These are phyloP conservation scores for Metschnikowia gelsemii DNA, from an alignment of 805 yeast genomes.

Conservation along the genomic window DNA sequence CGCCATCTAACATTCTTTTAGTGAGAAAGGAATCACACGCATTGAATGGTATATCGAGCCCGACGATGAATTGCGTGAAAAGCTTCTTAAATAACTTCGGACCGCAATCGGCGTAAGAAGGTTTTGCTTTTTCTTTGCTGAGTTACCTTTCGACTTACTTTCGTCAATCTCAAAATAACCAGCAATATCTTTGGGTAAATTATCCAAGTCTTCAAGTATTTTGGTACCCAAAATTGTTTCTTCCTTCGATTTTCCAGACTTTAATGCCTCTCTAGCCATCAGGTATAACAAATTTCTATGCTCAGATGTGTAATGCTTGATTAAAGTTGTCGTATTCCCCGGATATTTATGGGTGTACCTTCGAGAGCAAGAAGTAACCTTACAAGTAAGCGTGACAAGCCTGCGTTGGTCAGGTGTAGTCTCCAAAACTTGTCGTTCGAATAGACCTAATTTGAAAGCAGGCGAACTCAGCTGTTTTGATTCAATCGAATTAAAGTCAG, in stretches of 20 bases:
- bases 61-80: constrained; percentile 4
- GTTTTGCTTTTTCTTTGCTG: neutral
- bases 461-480: no score
- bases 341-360: constrained; percentile 1
- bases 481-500: no score
- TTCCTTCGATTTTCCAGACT: constrained; percentile 5
- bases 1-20: constrained; percentile 8
- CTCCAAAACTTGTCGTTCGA: no score
- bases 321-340: constrained; percentile 8
- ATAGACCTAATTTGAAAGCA: no score
- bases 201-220: neutral
- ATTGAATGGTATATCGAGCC: constrained; percentile 5
- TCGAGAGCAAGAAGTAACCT: no score
- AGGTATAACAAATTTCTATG: constrained; percentile 1
- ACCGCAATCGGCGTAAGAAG: constrained; percentile 6
- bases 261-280: neutral
- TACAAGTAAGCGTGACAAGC: no score
- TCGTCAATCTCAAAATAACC: constrained; percentile 3
- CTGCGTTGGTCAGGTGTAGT: no score
- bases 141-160: constrained; percentile 1
- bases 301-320: neutral
- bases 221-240: constrained; percentile 8
- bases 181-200: constrained; percentile 5
- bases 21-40: constrained; percentile 5
- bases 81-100: neutral